Evolutionary conservation across 805 yeast species (phyloP).

Genomic region (Candida khao-thaluensis): DNA sequence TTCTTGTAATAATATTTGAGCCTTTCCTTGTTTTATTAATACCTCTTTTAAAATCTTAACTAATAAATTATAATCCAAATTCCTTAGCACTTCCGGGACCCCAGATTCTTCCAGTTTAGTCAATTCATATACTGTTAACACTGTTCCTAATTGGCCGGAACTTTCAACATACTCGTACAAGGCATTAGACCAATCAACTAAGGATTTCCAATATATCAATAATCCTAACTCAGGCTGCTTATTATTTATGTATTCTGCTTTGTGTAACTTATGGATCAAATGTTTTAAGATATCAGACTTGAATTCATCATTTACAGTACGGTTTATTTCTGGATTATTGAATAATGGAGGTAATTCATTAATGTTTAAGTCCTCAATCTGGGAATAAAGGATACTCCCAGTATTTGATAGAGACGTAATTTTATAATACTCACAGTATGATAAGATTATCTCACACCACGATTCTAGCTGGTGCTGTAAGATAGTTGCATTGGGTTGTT

Average conservation of each 20-base stretch:
- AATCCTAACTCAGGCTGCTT: constrained; percentile 65
- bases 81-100: constrained; percentile 55
- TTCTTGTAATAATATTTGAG: constrained; percentile 66
- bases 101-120: constrained; percentile 61
- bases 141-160: constrained; percentile 74
- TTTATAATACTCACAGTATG: constrained; percentile 55
- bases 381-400: constrained; percentile 32
- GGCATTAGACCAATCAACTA: constrained; percentile 38
- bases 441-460: constrained; percentile 68
- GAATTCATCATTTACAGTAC: constrained; percentile 56
- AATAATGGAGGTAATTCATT: constrained; percentile 42
- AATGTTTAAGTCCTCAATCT: constrained; percentile 19
- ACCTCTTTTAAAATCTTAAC: constrained; percentile 50
- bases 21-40: constrained; percentile 67
- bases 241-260: constrained; percentile 54
- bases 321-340: constrained; percentile 48
- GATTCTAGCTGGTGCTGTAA: constrained; percentile 73
- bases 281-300: constrained; percentile 53
- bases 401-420: constrained; percentile 32
- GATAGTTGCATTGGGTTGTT: constrained; percentile 80
- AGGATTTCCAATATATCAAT: constrained; percentile 61
- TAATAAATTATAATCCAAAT: constrained; percentile 58
- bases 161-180: constrained; percentile 46
- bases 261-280: constrained; percentile 51
- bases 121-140: constrained; percentile 81